Evolutionary conservation across 495 filamentous ascomycete genomes (phyloP).

Genomic region (Copromyces sp.): DNA sequence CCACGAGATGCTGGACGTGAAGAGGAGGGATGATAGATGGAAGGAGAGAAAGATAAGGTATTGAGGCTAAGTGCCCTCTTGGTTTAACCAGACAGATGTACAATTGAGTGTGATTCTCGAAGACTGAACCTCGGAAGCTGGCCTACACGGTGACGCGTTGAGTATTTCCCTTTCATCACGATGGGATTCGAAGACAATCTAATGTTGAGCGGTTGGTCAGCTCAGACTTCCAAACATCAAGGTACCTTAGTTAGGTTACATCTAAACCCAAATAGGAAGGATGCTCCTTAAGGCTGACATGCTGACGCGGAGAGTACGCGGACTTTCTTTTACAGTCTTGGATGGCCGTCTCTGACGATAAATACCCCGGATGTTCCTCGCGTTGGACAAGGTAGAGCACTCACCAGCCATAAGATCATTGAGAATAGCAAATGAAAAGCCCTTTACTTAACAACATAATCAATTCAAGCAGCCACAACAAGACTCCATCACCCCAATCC

Average conservation of each 20-base stretch:
- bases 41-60: background rate
- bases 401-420: background rate
- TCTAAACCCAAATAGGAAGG: background rate
- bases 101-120: background rate
- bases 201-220: background rate
- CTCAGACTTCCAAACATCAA: background rate
- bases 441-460: background rate
- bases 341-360: background rate
- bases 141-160: background rate
- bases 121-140: background rate
- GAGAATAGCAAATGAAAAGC: background rate
- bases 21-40: background rate
- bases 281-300: background rate
- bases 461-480: background rate
- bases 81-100: background rate
- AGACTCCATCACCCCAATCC: background rate
- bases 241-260: background rate
- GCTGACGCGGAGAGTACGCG: background rate
- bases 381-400: background rate
- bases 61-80: background rate
- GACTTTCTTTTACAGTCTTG: background rate
- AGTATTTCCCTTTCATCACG: background rate
- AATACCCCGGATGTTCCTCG: background rate
- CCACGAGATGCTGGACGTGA: background rate
- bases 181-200: background rate